Evolutionary conservation across 495 filamentous ascomycete species (phyloP).

Genomic region (Tirmania nivea): DNA sequence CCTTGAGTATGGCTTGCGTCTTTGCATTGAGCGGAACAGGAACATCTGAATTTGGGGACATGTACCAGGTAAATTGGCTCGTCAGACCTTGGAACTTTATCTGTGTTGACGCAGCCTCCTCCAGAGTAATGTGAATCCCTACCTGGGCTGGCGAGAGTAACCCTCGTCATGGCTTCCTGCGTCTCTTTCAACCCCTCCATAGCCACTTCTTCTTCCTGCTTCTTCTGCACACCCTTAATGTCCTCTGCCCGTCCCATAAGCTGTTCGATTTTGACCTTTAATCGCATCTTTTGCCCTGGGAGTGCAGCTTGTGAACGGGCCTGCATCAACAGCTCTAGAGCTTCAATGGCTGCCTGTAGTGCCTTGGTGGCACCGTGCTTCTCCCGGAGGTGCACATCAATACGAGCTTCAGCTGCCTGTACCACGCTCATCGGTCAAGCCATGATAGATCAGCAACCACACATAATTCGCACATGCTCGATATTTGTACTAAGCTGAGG

Average conservation of each 20-base stretch:
- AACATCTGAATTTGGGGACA: too few species aligned
- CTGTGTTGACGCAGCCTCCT: too few species aligned
- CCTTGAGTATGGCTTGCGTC: background rate
- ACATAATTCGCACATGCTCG: too few species aligned
- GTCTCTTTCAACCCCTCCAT: background rate
- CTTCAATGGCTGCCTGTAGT: constrained; percentile 47
- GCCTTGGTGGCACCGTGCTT: constrained; percentile 42
- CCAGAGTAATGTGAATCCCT: too few species aligned
- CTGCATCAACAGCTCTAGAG: constrained; percentile 58
- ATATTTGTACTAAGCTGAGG: too few species aligned
- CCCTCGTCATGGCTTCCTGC: background rate
- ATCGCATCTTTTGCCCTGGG: constrained; percentile 33
- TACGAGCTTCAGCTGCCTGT: constrained; percentile 10
- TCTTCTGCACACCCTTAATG: constrained; percentile 1
- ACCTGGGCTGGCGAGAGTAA: background rate
- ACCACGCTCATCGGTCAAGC: background rate
- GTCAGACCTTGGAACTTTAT: too few species aligned
- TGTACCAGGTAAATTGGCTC: too few species aligned
- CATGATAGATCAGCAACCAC: too few species aligned
- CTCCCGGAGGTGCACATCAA: constrained; percentile 20
- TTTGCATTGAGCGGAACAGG: too few species aligned
- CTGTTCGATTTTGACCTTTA: constrained; percentile 45
- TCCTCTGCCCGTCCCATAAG: constrained; percentile 33
- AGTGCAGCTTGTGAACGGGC: constrained; percentile 33
- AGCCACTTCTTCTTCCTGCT: background rate